Conservation (phyloP, 2,329 filamentous ascomycete species). For the Neonectria sp. region DNA sequence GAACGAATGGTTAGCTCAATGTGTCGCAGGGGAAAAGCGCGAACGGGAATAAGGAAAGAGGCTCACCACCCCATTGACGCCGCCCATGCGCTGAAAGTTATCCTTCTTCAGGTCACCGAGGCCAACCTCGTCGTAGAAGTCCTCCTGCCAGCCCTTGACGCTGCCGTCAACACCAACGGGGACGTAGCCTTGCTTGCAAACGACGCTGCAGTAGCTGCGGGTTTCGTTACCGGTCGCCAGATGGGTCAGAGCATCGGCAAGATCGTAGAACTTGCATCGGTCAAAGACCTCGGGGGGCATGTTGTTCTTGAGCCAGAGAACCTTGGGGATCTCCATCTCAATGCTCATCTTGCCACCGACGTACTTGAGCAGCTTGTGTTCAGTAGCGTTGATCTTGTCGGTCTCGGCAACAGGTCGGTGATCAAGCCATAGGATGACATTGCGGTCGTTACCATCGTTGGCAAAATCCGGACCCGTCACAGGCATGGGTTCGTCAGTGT, state of each 20-base stretch:
- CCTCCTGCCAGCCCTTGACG: conserved; percentile 98
- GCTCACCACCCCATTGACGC: conserved; percentile 93
- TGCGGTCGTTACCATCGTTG: conserved; percentile 86
- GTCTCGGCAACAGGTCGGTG: conserved; percentile 94
- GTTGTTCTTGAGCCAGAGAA: conserved; percentile 98
- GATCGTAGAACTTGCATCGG: conserved; percentile 96
- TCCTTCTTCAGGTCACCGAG: conserved; percentile 88
- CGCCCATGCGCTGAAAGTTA: conserved; percentile 93
- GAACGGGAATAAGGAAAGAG: conserved; percentile 46
- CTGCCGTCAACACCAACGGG: conserved; percentile 98
- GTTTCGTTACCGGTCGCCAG: conserved; percentile 94
- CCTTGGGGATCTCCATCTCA: conserved; percentile 99
- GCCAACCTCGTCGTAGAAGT: conserved; percentile 90
- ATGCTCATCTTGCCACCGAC: conserved; percentile 99
- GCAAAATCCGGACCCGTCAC: conserved; percentile 89
- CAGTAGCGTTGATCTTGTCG: conserved; percentile 91
- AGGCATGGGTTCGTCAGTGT: conserved; percentile 91
- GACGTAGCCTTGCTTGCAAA: conserved; percentile 97
- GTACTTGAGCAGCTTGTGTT: conserved; percentile 94
- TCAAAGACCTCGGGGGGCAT: conserved; percentile 94
- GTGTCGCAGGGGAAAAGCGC: conserved; percentile 14
- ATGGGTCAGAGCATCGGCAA: conserved; percentile 93
- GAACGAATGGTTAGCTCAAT: conserved; percentile 36
- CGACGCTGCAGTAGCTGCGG: conserved; percentile 93
- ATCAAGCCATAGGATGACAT: conserved; percentile 97